Evolutionary conservation across 805 yeast species (phyloP).

Genomic region (Yamadazyma nakazawae): DNA sequence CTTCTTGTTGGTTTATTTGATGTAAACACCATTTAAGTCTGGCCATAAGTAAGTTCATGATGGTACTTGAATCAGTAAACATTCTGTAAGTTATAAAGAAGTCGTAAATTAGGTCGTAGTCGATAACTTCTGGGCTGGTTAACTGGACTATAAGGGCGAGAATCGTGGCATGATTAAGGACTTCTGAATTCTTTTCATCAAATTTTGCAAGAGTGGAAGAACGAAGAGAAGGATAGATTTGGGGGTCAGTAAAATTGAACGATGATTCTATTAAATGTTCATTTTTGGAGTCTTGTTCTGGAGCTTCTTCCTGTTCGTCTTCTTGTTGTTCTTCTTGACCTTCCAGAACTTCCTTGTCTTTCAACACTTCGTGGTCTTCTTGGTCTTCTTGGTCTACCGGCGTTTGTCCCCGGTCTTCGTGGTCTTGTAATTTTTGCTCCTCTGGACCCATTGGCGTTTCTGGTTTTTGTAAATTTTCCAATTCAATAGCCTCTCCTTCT

Average conservation of each 20-base stretch:
- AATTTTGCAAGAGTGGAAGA: constrained; percentile 27
- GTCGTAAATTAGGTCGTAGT: constrained; percentile 77
- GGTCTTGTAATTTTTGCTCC: too few species aligned
- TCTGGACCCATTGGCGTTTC: too few species aligned
- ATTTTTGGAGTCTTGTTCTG: too few species aligned
- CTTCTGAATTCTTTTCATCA: constrained; percentile 30
- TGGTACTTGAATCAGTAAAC: constrained; percentile 55
- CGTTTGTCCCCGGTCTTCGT: too few species aligned
- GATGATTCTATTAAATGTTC: too few species aligned
- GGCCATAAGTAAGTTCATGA: constrained; percentile 59
- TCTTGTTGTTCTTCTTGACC: too few species aligned
- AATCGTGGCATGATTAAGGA: constrained; percentile 37
- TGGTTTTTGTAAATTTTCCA: too few species aligned
- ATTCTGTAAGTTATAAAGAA: constrained; percentile 81
- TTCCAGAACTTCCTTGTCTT: too few species aligned
- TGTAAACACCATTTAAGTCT: constrained; percentile 73
- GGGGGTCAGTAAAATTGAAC: background rate
- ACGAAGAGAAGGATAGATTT: constrained; percentile 28
- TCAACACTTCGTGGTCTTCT: too few species aligned
- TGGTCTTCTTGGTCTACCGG: too few species aligned
- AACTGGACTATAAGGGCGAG: constrained; percentile 53
- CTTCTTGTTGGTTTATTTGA: constrained; percentile 29
- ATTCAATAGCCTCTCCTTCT: too few species aligned
- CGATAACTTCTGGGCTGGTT: constrained; percentile 71
- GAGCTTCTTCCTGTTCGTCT: too few species aligned